Evolutionary conservation across 805 yeast species (phyloP).

Genomic region (Wickerhamomyces queroliae): DNA sequence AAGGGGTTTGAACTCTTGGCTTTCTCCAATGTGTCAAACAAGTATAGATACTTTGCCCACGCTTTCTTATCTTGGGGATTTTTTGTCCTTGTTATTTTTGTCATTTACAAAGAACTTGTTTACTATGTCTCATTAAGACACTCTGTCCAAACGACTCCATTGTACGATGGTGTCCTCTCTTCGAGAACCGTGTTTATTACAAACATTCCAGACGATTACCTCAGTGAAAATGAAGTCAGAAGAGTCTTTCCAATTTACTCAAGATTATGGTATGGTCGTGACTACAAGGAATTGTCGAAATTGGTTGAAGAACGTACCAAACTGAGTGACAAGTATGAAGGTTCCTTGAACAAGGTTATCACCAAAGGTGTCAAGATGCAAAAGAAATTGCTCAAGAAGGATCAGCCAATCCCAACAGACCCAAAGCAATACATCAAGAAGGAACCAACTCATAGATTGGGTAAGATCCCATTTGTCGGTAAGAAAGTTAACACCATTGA

Average conservation of each 20-base stretch:
- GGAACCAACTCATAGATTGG: slow-evolving; percentile 77
- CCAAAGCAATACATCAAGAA: slow-evolving; percentile 68
- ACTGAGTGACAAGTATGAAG: slow-evolving; percentile 56
- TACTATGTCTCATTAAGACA: slow-evolving; percentile 71
- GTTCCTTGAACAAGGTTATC: slow-evolving; percentile 53
- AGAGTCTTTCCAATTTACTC: slow-evolving; percentile 58
- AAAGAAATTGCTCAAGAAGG: slow-evolving; percentile 52
- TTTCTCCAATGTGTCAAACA: slow-evolving; percentile 55
- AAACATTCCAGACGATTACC: slow-evolving; percentile 43
- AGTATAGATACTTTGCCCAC: slow-evolving; percentile 67
- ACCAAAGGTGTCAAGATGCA: slow-evolving; percentile 54
- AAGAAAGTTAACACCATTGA: slow-evolving; percentile 81
- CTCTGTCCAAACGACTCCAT: slow-evolving; percentile 65
- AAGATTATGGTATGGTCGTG: slow-evolving; percentile 58
- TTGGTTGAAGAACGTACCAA: slow-evolving; percentile 59
- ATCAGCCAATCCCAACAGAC: slow-evolving; percentile 45
- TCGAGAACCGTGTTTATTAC: slow-evolving; percentile 71
- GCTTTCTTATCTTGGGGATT: slow-evolving; percentile 71
- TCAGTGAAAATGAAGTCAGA: slow-evolving; percentile 45
- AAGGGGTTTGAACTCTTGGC: slow-evolving; percentile 62
- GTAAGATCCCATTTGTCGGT: slow-evolving; percentile 59
- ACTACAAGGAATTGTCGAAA: slow-evolving; percentile 50
- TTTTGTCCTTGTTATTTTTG: slow-evolving; percentile 59
- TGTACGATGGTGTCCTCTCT: slow-evolving; percentile 61
- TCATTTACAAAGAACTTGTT: slow-evolving; percentile 69